These are phyloP conservation scores for Daldinia vernicosa DNA, from an alignment of 495 filamentous ascomycete species.

Conservation along the genomic window DNA sequence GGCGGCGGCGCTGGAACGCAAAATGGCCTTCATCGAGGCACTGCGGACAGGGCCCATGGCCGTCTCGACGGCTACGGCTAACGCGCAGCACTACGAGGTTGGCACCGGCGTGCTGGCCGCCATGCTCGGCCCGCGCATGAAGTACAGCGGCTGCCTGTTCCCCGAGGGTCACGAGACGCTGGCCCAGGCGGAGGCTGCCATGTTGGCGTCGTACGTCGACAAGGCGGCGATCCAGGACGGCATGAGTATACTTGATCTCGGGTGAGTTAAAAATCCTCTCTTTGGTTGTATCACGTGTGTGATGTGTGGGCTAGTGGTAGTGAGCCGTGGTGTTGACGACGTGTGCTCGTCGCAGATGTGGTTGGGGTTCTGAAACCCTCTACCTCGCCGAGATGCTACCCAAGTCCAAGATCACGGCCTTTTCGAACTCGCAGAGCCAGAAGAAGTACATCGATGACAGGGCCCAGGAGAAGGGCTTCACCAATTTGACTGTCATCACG, in stretches of 20 bases:
- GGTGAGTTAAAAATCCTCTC: constrained; percentile 53
- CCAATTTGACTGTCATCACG: constrained; percentile 68
- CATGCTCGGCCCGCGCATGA: constrained; percentile 69
- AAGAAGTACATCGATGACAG: constrained; percentile 69
- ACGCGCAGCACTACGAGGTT: constrained; percentile 74
- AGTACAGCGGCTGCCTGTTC: constrained; percentile 70
- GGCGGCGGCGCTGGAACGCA: constrained; percentile 56
- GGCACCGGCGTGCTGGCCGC: constrained; percentile 65
- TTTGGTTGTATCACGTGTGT: too few relatives aligned
- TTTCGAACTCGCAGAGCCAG: constrained; percentile 71
- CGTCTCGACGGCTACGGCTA: constrained; percentile 67
- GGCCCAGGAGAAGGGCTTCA: constrained; percentile 61
- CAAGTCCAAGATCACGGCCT: constrained; percentile 65
- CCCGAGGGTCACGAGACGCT: constrained; percentile 63
- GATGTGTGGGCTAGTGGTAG: not conserved
- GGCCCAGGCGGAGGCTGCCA: constrained; percentile 67
- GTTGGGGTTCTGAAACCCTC: constrained; percentile 70
- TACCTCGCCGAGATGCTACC: constrained; percentile 69
- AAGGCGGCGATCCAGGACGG: constrained; percentile 65
- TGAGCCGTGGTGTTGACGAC: constrained; percentile 17
- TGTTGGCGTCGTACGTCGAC: constrained; percentile 67
- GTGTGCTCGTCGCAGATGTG: constrained; percentile 54
- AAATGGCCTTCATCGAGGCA: constrained; percentile 65
- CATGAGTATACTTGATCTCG: constrained; percentile 68
- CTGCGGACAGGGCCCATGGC: constrained; percentile 64